Evolutionary conservation across 2,329 filamentous ascomycete genomes (phyloP).

Genomic region (Pseudohalonectria lignicola): DNA sequence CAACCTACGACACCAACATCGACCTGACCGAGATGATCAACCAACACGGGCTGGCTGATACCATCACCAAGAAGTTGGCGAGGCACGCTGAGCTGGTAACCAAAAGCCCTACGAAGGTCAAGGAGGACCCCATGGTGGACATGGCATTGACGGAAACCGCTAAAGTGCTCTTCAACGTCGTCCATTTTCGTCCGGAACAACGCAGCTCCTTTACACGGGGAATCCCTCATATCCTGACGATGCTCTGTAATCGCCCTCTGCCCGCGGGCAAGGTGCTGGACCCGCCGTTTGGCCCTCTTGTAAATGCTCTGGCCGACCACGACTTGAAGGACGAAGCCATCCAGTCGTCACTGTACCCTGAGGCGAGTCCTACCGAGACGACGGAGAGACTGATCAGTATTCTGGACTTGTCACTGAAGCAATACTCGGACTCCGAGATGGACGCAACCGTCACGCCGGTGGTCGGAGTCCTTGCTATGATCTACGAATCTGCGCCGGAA

Average conservation of each 20-base stretch:
- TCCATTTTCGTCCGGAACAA: slow-evolving; percentile 58
- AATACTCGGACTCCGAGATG: slow-evolving; percentile 57
- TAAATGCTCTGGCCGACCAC: slow-evolving; percentile 76
- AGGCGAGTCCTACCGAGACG: slow-evolving; percentile 45
- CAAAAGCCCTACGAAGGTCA: slow-evolving; percentile 16
- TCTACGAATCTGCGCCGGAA: slow-evolving; percentile 60
- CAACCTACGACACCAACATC: slow-evolving; percentile 65
- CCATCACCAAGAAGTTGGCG: slow-evolving; percentile 57
- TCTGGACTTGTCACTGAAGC: slow-evolving; percentile 52
- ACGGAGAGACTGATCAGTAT: slow-evolving; percentile 58
- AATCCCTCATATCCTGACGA: slow-evolving; percentile 57
- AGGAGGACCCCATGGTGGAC: slow-evolving; percentile 51
- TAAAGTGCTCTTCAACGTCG: slow-evolving; percentile 84
- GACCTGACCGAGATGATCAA: slow-evolving; percentile 55
- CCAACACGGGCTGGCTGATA: slow-evolving; percentile 54
- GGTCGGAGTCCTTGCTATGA: slow-evolving; percentile 57
- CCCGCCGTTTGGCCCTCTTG: slow-evolving; percentile 55
- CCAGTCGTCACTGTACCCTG: slow-evolving; percentile 54
- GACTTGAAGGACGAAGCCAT: slow-evolving; percentile 49
- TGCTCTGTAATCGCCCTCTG: slow-evolving; percentile 51
- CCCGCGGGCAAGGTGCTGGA: slow-evolving; percentile 58
- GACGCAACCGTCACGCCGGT: slow-evolving; percentile 63
- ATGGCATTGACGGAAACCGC: slow-evolving; percentile 76
- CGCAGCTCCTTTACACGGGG: slow-evolving; percentile 52
- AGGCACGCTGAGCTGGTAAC: slow-evolving; percentile 49